Percentiles rank a stretch among this genome's conserved stretches.
phyloP scores from a whole-genome alignment of 1,284 basidiomycete genomes.

The Ustilago esculenta region DNA sequence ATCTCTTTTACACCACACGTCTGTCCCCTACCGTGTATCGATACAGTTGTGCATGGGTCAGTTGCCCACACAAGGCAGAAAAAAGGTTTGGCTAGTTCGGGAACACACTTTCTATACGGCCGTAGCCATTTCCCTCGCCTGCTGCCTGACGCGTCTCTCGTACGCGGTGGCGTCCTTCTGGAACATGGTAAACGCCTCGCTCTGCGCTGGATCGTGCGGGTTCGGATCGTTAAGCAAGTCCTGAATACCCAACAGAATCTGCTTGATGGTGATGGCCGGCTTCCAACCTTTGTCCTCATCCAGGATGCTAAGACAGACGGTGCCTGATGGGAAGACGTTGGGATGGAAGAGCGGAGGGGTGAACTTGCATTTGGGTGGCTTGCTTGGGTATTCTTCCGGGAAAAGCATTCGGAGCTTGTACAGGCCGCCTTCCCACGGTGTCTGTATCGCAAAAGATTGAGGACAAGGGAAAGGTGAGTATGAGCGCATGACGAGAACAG shows the following conservation, averaged over 20 bases:
- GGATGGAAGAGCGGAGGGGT: constrained; percentile 95
- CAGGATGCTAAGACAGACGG: constrained; percentile 95
- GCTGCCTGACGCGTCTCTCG: constrained; percentile 54
- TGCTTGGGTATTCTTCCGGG: constrained; percentile 78
- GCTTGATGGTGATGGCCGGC: constrained; percentile 97
- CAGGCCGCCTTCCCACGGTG: constrained; percentile 93
- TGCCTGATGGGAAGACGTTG: constrained; percentile 98
- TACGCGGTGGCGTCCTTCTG: constrained; percentile 70
- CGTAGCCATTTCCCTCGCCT: constrained; percentile 52
- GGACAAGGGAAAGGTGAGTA: neutral
- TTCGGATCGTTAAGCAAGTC: constrained; percentile 94
- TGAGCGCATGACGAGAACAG: too few species aligned
- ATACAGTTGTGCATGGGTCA: too few species aligned
- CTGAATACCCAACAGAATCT: constrained; percentile 94
- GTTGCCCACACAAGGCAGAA: too few species aligned
- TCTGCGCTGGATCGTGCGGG: constrained; percentile 92
- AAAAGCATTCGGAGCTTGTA: constrained; percentile 88
- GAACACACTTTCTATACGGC: too few species aligned
- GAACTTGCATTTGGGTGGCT: constrained; percentile 99
- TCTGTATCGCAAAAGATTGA: constrained; percentile 71
- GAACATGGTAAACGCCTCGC: constrained; percentile 96
- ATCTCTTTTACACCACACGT: too few species aligned
- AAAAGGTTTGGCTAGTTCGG: too few species aligned
- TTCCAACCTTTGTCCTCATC: constrained; percentile 99
- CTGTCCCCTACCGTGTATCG: too few species aligned